Percentiles rank a stretch among this genome's conserved stretches.
These are phyloP conservation scores for Irpex sp. DNA, from an alignment of 1,284 basidiomycete species.

Conservation along the genomic window DNA sequence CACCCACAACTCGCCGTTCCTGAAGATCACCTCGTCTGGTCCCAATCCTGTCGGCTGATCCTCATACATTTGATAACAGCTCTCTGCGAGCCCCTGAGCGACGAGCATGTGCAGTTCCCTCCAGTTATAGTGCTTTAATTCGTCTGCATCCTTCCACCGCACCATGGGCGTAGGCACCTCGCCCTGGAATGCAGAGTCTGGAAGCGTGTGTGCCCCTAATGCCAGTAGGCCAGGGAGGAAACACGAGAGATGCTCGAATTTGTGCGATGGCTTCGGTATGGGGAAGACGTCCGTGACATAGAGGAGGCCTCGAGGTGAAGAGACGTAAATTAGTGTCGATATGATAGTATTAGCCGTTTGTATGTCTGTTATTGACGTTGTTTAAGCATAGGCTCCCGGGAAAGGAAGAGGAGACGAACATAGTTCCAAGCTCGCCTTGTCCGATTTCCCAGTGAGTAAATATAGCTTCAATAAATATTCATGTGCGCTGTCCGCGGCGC, in stretches of 20 bases:
- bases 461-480: slow-evolving; percentile 79
- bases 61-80: slow-evolving; percentile 63
- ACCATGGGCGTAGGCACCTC: background rate
- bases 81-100: slow-evolving; percentile 63
- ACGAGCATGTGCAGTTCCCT: slow-evolving; percentile 58
- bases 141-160: slow-evolving; percentile 29
- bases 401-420: slow-evolving; percentile 41
- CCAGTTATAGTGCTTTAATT: slow-evolving; percentile 35
- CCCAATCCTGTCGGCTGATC: slow-evolving; percentile 61
- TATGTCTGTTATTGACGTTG: slow-evolving; percentile 43
- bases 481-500: slow-evolving; percentile 55
- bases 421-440: slow-evolving; percentile 55
- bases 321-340: slow-evolving; percentile 61
- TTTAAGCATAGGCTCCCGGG: background rate
- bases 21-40: slow-evolving; percentile 45
- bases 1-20: slow-evolving; percentile 38
- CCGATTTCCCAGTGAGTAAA: slow-evolving; percentile 57
- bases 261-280: slow-evolving; percentile 40
- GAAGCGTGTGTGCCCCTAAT: slow-evolving; percentile 60
- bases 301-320: slow-evolving; percentile 60
- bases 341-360: slow-evolving; percentile 59
- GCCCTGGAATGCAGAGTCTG: slow-evolving; percentile 35
- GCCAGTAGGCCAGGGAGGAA: slow-evolving; percentile 77
- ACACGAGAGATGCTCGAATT: slow-evolving; percentile 72
- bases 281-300: slow-evolving; percentile 60